These are phyloP conservation scores for Solanum bulbocastanum DNA, from an alignment of 257 asterid species.

Conservation along the genomic window DNA sequence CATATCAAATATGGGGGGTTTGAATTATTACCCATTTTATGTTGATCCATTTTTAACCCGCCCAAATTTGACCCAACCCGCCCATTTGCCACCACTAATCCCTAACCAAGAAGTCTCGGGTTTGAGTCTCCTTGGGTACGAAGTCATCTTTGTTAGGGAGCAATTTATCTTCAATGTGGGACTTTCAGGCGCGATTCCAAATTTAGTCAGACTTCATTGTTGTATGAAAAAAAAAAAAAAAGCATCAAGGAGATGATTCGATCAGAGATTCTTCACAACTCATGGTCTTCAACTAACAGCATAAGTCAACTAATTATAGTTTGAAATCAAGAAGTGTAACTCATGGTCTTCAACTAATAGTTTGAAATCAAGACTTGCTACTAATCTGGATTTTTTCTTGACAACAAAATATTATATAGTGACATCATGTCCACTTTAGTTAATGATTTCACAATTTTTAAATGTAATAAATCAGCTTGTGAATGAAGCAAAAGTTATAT, in stretches of 20 bases:
- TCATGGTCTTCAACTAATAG: background rate
- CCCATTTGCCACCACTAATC: no score
- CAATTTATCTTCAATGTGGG: no score
- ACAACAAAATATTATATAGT: background rate
- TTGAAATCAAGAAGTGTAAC: background rate
- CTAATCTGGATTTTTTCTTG: background rate
- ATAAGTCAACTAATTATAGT: background rate
- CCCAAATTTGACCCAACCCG: no score
- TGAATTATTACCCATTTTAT: no score
- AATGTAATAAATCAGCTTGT: background rate
- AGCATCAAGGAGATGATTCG: conserved; percentile 31
- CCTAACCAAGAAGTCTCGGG: no score
- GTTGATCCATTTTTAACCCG: no score
- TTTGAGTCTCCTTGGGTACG: no score
- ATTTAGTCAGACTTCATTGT: no score
- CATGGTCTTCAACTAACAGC: conserved; percentile 25
- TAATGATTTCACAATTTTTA: background rate
- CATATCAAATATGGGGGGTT: no score
- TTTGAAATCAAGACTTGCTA: background rate
- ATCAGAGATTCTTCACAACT: conserved; percentile 26
- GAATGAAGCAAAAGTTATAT: background rate
- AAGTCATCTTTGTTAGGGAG: background rate
- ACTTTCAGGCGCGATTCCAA: no score
- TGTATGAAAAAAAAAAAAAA: no score
- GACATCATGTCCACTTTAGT: background rate